These are phyloP conservation scores for Candida montana DNA, from an alignment of 805 yeast species.

Conservation along the genomic window DNA sequence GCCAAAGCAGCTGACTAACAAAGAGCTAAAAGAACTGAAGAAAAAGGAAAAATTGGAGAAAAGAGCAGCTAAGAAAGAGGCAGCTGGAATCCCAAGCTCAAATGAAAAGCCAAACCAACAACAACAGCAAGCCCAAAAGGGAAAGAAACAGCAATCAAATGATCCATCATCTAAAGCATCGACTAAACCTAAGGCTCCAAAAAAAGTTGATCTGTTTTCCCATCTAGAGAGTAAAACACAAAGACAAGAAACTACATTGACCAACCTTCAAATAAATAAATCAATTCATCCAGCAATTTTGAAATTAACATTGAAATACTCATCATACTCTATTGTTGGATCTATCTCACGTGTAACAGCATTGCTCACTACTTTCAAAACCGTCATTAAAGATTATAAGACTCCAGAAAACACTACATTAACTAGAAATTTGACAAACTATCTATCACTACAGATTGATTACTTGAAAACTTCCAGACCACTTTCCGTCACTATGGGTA, in stretches of 20 bases:
- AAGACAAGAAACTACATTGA: slow-evolving; percentile 38
- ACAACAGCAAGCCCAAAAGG: slow-evolving; percentile 36
- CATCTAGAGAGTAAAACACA: slow-evolving; percentile 79
- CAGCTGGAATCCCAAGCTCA: slow-evolving; percentile 43
- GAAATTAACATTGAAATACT: slow-evolving; percentile 70
- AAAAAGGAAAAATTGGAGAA: slow-evolving; percentile 89
- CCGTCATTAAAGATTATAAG: slow-evolving; percentile 69
- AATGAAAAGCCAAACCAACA: slow-evolving; percentile 26
- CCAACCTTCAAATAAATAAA: slow-evolving; percentile 26
- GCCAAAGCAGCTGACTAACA: slow-evolving; percentile 44
- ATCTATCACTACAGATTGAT: slow-evolving; percentile 88
- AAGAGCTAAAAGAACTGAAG: slow-evolving; percentile 81
- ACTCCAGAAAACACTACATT: slow-evolving; percentile 85
- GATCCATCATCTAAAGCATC: background rate
- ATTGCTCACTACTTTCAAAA: slow-evolving; percentile 80
- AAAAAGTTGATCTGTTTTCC: slow-evolving; percentile 59
- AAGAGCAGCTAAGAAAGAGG: slow-evolving; percentile 81
- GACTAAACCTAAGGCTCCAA: slow-evolving; percentile 32
- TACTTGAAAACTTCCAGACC: slow-evolving; percentile 89
- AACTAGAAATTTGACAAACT: slow-evolving; percentile 82
- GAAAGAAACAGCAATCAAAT: slow-evolving; percentile 4
- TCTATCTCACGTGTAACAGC: slow-evolving; percentile 80
- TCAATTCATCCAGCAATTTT: slow-evolving; percentile 85
- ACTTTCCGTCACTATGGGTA: slow-evolving; percentile 91
- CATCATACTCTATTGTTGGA: slow-evolving; percentile 84